Conservation (phyloP, 371 early-diverging fungal genomes). For the Syncephalastrum racemosum region DNA sequence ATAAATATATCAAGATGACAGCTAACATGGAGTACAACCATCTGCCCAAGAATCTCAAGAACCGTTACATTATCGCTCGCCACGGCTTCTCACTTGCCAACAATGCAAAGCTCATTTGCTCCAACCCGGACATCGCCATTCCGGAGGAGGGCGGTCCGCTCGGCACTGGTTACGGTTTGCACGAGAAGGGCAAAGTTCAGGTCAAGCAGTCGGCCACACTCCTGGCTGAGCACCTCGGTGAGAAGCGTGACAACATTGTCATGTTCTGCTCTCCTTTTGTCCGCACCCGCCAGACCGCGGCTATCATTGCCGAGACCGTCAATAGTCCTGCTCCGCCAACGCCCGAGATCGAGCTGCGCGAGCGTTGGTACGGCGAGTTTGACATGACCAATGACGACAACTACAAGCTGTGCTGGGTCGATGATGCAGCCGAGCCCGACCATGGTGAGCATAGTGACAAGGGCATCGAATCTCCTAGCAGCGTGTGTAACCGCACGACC, state of each 20-base stretch:
- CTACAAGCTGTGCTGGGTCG: slow-evolving; percentile 40
- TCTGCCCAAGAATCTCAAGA: slow-evolving; percentile 35
- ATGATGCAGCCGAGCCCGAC: slow-evolving; percentile 34
- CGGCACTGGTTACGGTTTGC: slow-evolving; percentile 44
- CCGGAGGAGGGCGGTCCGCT: slow-evolving; percentile 44
- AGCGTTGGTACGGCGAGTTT: slow-evolving; percentile 43
- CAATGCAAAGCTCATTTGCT: slow-evolving; percentile 40
- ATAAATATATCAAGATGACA: not conserved
- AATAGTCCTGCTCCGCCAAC: slow-evolving; percentile 3
- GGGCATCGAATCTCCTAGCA: slow-evolving; percentile 36
- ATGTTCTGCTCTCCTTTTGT: slow-evolving; percentile 51
- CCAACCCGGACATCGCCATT: slow-evolving; percentile 51
- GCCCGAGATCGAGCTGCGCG: slow-evolving; percentile 31
- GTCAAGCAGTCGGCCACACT: slow-evolving; percentile 39
- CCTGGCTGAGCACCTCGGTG: slow-evolving; percentile 29
- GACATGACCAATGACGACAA: slow-evolving; percentile 43
- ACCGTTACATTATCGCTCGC: slow-evolving; percentile 46
- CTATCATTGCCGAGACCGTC: slow-evolving; percentile 36
- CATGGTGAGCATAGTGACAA: slow-evolving; percentile 42
- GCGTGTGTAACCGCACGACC: slow-evolving; percentile 40
- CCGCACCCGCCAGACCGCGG: slow-evolving; percentile 46
- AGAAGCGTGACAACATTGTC: slow-evolving; percentile 21
- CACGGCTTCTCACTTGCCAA: slow-evolving; percentile 53
- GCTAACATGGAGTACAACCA: slow-evolving; percentile 27
- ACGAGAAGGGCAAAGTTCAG: slow-evolving; percentile 42